These are phyloP conservation scores for Amoeboaphelidium protococcarum DNA, from an alignment of 371 early-diverging fungal genomes.

Conservation along the genomic window DNA sequence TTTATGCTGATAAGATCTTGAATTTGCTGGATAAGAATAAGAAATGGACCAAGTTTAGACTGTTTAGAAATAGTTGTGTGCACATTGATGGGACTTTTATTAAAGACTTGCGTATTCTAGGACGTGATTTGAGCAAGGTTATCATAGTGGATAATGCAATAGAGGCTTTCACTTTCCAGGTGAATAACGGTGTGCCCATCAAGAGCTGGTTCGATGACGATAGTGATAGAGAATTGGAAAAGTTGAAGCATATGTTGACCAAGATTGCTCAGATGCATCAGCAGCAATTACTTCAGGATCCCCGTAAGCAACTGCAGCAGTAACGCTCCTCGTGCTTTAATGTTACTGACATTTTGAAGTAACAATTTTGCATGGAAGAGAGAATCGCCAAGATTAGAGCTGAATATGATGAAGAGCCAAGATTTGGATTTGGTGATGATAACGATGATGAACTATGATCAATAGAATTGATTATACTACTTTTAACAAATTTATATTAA, in stretches of 20 bases:
- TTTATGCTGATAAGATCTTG: conserved; percentile 33
- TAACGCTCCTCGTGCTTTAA: too few species aligned
- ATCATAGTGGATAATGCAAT: conserved; percentile 37
- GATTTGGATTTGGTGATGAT: too few species aligned
- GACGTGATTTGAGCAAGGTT: conserved; percentile 27
- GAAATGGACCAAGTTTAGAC: conserved; percentile 17
- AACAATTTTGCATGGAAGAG: too few species aligned
- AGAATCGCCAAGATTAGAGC: too few species aligned
- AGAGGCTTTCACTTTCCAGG: conserved; percentile 13
- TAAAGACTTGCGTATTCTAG: conserved; percentile 34
- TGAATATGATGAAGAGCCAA: too few species aligned
- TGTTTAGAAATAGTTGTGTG: conserved; percentile 36
- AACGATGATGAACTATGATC: too few species aligned
- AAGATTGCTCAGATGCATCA: too few species aligned
- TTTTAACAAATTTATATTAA: too few species aligned
- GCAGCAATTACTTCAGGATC: too few species aligned
- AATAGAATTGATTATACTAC: too few species aligned
- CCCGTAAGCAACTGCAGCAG: too few species aligned
- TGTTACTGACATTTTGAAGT: too few species aligned
- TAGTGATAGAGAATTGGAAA: not conserved
- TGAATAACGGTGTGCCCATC: conserved; percentile 34
- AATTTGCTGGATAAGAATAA: conserved; percentile 28
- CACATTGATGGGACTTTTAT: conserved; percentile 30
- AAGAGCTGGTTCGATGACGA: conserved; percentile 35
- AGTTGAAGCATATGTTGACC: not conserved